Evolutionary conservation across 1,139 yeast genomes (phyloP).

Genomic region (Pichia terricola): DNA sequence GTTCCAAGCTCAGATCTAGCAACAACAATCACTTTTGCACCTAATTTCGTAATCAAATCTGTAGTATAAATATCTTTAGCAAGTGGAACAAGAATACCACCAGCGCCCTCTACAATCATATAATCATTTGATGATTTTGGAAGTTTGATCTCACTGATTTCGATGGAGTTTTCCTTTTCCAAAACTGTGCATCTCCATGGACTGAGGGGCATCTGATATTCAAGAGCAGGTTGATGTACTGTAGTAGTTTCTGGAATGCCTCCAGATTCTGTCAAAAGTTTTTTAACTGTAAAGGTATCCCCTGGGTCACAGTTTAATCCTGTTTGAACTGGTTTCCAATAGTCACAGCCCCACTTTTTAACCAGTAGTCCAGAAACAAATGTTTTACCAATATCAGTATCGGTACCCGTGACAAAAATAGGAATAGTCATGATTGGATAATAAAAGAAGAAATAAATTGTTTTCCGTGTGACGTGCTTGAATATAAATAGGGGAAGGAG

Average conservation of each 20-base stretch:
- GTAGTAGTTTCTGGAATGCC: conserved; percentile 7
- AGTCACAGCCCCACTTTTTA: conserved; percentile 23
- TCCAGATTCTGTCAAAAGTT: conserved; percentile 5
- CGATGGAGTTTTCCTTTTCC: conserved; percentile 13
- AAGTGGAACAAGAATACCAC: conserved; percentile 26
- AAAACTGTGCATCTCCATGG: conserved; percentile 26
- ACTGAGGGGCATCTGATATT: conserved; percentile 22
- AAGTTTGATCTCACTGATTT: neutral
- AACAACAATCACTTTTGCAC: conserved; percentile 22
- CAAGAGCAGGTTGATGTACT: conserved; percentile 16
- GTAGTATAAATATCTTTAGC: conserved; percentile 21
- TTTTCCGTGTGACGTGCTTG: too few relatives aligned
- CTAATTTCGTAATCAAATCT: conserved; percentile 21
- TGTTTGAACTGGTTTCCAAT: conserved; percentile 29
- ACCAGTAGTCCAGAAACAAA: conserved; percentile 24
- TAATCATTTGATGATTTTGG: neutral
- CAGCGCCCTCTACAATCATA: conserved; percentile 27
- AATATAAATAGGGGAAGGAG: too few relatives aligned
- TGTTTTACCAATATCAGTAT: conserved; percentile 29
- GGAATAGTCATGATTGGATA: conserved; percentile 7
- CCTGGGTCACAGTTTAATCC: conserved; percentile 25
- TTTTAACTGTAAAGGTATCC: conserved; percentile 21
- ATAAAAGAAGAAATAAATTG: too few relatives aligned
- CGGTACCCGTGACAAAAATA: conserved; percentile 27
- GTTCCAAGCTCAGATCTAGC: conserved; percentile 27